Evolutionary conservation across 225 moss, liverwort and hornwort genomes (phyloP).

Genomic region (Pleurozium schreberi): DNA sequence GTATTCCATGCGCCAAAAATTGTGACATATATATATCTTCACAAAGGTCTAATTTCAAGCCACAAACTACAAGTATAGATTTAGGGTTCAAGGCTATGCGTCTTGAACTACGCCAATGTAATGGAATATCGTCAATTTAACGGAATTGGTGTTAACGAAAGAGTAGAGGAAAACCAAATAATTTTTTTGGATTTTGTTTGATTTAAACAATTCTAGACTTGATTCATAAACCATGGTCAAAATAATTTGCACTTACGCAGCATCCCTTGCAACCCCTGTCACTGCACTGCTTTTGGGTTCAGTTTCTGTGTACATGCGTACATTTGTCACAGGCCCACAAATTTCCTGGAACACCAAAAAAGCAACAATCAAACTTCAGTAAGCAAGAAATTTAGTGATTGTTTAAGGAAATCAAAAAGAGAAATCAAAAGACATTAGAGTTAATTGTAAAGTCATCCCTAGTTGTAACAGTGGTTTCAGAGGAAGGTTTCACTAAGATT

Average conservation of each 20-base stretch:
- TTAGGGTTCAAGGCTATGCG: no score
- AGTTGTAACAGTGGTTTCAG: no score
- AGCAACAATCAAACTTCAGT: neutral
- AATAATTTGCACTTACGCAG: conserved; percentile 52
- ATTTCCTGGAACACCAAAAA: conserved; percentile 25
- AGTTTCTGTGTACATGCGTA: conserved; percentile 65
- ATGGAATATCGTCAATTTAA: no score
- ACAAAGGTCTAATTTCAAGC: no score
- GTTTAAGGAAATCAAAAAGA: neutral
- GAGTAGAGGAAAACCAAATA: neutral
- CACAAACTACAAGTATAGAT: no score
- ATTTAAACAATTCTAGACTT: neutral
- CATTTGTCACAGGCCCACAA: conserved; percentile 59
- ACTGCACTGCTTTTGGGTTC: conserved; percentile 31
- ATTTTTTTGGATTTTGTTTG: neutral
- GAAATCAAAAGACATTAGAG: neutral
- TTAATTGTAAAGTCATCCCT: no score
- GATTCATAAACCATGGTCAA: neutral
- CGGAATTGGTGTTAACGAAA: no score
- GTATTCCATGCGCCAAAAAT: no score
- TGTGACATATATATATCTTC: no score
- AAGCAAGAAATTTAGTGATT: neutral
- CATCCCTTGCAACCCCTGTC: conserved; percentile 56
- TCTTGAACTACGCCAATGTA: no score
- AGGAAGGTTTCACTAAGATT: no score